A percentile compares a stretch with the other conserved stretches of the same genome.
These are phyloP conservation scores for Alternaria triticina DNA, from an alignment of 2,329 filamentous ascomycete species.

Conservation along the genomic window DNA sequence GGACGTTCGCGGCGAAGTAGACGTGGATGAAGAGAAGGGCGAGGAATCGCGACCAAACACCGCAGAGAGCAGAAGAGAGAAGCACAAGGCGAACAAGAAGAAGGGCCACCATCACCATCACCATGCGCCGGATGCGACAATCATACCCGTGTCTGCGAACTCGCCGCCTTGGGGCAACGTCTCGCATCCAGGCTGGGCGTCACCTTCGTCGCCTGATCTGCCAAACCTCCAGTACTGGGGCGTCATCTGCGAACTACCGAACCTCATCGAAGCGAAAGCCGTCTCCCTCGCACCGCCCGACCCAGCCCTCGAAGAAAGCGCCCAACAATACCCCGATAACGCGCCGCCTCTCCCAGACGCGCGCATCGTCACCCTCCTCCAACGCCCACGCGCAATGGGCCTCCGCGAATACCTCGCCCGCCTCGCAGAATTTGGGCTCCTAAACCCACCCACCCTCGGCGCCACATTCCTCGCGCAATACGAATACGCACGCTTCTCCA, in stretches of 20 bases:
- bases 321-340: constrained; percentile 29
- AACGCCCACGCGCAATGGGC: constrained; percentile 72
- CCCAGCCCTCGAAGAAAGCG: constrained; percentile 47
- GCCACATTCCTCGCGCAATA: constrained; percentile 75
- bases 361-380: constrained; percentile 73
- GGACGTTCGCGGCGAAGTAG: constrained; percentile 57
- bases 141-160: constrained; percentile 50
- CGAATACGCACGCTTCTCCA: constrained; percentile 85
- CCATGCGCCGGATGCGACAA: constrained; percentile 33
- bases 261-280: constrained; percentile 90
- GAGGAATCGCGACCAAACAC: constrained; percentile 25
- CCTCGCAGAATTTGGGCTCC: constrained; percentile 71
- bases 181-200: constrained; percentile 86
- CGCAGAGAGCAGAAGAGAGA: constrained; percentile 37
- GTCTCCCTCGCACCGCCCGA: constrained; percentile 78
- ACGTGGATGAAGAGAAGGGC: constrained; percentile 24
- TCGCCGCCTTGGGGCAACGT: constrained; percentile 79
- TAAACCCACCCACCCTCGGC: constrained; percentile 58
- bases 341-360: constrained; percentile 61
- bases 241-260: constrained; percentile 82
- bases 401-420: constrained; percentile 80
- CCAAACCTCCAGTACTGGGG: constrained; percentile 82
- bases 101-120: constrained; percentile 28
- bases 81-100: constrained; percentile 39
- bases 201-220: constrained; percentile 75